Base-by-base conservation (phyloP, 192 early-diverging fungal genomes). In the Coemansia sp. region DNA sequence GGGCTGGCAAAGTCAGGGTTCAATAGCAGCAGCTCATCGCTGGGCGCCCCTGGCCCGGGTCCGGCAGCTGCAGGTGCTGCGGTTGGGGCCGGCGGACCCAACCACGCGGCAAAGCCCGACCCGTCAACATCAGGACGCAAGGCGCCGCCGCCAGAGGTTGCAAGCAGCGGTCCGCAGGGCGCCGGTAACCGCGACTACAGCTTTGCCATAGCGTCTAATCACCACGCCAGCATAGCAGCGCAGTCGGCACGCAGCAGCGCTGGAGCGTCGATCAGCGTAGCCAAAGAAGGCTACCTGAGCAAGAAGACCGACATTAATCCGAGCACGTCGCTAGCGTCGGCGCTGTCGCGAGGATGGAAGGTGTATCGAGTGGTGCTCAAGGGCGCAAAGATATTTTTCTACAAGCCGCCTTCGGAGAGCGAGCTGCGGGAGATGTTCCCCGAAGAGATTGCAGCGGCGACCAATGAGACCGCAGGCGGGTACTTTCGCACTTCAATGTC, bases 381-480 rank as follows among this genome's bases (percentile, higher is more conserved):
- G 71, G 88, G 88, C 3, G 86, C 87, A 59, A 92, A 92, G 63
- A 66, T 92, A 10, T 92, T 88, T 63, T 87, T 90, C 62, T 92
- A 90, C 69, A 88, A 87, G 62, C 81, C 87, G 17, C 77, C 82
- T 4, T 73, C 85, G 0, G 84, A 86, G 54, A 79, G 73, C 56
- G 84, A 84, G 52, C 58, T 84, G 79, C 83, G 83, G 29, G 76
- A 69, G 27, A 70, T 78, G 72, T 84, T 84, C 27, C 83, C 83
- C 4, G 83, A 84, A 48, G 80, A 78, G 69, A 76, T 67, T 48
- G 76, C 67, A 1, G 77, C 77, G 0, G 77, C 72, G n/a, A 67
- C 68, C 4, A 80, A 75, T 63, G 77, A 80, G 72, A 73, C 77
- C 6, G 77, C 69, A 11, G 77, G 77, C 32, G 76, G 73, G 2